Evolutionary conservation across 2,329 filamentous ascomycete genomes (phyloP).

Genomic region (Fusarium fujikuroi): DNA sequence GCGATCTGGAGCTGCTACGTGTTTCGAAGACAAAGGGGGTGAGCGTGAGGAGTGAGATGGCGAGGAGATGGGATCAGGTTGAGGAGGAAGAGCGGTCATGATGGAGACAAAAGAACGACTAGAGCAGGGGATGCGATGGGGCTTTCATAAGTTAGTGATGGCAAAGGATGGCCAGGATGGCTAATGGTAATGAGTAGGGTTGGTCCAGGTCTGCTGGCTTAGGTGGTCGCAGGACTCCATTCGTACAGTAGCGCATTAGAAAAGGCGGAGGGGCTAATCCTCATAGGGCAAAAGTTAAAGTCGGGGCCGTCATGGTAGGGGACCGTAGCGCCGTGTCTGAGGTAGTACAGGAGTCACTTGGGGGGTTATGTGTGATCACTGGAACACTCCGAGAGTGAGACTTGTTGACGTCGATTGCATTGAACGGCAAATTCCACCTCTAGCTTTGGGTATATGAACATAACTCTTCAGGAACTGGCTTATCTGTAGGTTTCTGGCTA

Average conservation of each 20-base stretch:
- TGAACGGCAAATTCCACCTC: neutral
- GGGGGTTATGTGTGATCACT: conserved; percentile 12
- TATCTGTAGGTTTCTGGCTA: neutral
- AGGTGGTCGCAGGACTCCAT: conserved; percentile 35
- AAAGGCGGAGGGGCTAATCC: conserved; percentile 36
- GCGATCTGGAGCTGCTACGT: conserved; percentile 13
- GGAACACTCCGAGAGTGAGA: conserved; percentile 23
- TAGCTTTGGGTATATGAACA: neutral
- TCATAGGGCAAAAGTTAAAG: conserved; percentile 23
- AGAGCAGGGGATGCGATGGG: conserved; percentile 36
- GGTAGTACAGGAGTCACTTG: conserved; percentile 6
- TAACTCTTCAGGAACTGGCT: neutral
- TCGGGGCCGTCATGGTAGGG: conserved; percentile 31
- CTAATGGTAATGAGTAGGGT: conserved; percentile 25
- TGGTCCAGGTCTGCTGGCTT: conserved; percentile 17
- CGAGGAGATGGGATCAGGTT: conserved; percentile 27
- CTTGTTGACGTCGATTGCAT: neutral
- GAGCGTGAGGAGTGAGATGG: conserved; percentile 20
- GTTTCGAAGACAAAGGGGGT: conserved; percentile 18
- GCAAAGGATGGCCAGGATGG: conserved; percentile 5
- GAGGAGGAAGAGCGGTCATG: conserved; percentile 40
- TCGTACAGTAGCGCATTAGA: conserved; percentile 34
- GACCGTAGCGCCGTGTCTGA: conserved; percentile 23
- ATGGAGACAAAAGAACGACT: conserved; percentile 36
- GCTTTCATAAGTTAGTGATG: conserved; percentile 41